These are phyloP conservation scores for Torulaspora indica DNA, from an alignment of 805 yeast genomes.

Conservation along the genomic window DNA sequence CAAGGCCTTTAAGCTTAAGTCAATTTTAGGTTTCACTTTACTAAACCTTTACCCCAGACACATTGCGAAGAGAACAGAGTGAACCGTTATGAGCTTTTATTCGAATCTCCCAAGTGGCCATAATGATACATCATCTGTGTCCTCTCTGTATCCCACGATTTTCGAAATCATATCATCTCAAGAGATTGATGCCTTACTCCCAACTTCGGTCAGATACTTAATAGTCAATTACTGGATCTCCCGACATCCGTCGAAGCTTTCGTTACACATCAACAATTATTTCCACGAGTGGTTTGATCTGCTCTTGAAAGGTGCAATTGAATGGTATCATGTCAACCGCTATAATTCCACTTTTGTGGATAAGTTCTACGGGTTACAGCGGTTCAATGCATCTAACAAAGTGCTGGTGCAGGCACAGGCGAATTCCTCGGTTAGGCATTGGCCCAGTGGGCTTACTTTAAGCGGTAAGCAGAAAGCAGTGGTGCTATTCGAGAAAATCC, in stretches of 20 bases:
- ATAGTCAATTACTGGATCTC: conserved; percentile 72
- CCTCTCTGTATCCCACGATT: conserved; percentile 56
- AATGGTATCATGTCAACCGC: conserved; percentile 59
- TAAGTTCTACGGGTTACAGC: conserved; percentile 83
- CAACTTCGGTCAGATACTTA: conserved; percentile 78
- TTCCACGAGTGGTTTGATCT: conserved; percentile 65
- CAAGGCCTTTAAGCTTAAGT: too few species aligned
- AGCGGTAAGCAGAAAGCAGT: conserved; percentile 49
- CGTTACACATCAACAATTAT: conserved; percentile 58
- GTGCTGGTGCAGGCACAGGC: conserved; percentile 15
- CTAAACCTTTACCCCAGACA: not conserved
- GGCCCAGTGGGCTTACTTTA: conserved; percentile 41
- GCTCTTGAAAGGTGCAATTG: conserved; percentile 56
- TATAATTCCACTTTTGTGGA: conserved; percentile 90
- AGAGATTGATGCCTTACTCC: conserved; percentile 69
- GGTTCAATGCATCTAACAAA: conserved; percentile 38
- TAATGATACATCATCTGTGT: conserved; percentile 7
- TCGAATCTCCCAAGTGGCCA: conserved; percentile 29
- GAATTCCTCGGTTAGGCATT: conserved; percentile 9
- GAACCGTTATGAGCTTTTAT: conserved; percentile 36
- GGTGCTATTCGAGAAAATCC: conserved; percentile 56
- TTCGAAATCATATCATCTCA: conserved; percentile 82
- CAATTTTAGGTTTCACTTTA: not conserved
- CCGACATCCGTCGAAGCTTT: conserved; percentile 64
- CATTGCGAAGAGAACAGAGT: not conserved